phyloP scores from a whole-genome alignment of 352 stramenopile species.

The Blastocystis sp. region DNA sequence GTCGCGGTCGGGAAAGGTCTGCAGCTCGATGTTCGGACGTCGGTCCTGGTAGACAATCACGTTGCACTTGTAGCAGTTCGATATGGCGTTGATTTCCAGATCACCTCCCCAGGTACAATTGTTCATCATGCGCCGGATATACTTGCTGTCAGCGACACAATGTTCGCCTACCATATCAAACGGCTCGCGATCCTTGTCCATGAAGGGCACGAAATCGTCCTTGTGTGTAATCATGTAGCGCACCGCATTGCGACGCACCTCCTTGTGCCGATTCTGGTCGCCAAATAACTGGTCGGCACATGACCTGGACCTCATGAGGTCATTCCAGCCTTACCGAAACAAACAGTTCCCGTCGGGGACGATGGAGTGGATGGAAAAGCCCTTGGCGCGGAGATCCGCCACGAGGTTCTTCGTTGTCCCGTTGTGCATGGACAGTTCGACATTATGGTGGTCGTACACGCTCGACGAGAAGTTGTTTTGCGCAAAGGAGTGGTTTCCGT shows the following conservation, averaged over 20 bases:
- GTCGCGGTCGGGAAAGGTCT: slow-evolving; percentile 68
- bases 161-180: neutral
- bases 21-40: slow-evolving; percentile 61
- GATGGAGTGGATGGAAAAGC: neutral
- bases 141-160: neutral
- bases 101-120: slow-evolving; percentile 10
- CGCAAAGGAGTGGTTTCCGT: neutral
- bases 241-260: neutral
- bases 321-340: neutral
- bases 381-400: neutral
- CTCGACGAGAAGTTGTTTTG: neutral
- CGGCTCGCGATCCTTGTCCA: neutral
- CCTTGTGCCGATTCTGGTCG: neutral
- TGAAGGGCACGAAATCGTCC: neutral
- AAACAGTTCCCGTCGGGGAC: slow-evolving; percentile 12
- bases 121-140: neutral
- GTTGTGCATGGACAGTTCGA: neutral
- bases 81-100: slow-evolving; percentile 48
- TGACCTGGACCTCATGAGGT: neutral
- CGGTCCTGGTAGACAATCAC: slow-evolving; percentile 24
- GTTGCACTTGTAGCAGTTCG: slow-evolving; percentile 42
- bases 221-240: neutral
- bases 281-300: slow-evolving; percentile 24
- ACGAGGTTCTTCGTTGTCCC: neutral
- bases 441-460: neutral